Conservation (phyloP, 345 rosid genomes). For the Dimocarpus longan region DNA sequence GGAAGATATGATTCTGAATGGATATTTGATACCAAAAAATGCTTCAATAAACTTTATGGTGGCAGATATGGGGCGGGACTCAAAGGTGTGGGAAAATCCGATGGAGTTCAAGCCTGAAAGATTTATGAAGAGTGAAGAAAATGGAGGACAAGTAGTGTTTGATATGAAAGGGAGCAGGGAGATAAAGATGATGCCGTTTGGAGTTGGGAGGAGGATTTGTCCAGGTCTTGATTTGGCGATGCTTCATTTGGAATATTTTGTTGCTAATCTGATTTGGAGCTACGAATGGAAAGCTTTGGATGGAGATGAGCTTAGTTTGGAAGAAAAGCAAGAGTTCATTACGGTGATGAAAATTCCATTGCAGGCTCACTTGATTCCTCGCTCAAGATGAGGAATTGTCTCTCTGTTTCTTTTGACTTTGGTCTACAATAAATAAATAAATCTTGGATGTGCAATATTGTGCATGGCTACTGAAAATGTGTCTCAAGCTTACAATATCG, state of each 20-base stretch:
- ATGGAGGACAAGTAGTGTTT: neutral
- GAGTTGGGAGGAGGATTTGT: conserved; percentile 23
- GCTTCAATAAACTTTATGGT: conserved; percentile 6
- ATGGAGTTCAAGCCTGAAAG: conserved; percentile 17
- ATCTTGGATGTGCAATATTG: too few relatives aligned
- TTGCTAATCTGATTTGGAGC: neutral
- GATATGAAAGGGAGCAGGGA: conserved; percentile 15
- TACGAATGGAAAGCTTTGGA: conserved; percentile 12
- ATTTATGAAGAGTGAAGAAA: neutral
- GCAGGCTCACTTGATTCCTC: neutral
- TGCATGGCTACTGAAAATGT: too few relatives aligned
- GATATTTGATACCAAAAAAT: neutral
- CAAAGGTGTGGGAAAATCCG: conserved; percentile 15
- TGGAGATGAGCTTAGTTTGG: conserved; percentile 9
- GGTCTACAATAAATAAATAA: too few relatives aligned
- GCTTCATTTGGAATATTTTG: conserved; percentile 23
- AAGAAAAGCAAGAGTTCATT: conserved; percentile 10
- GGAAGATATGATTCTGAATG: neutral
- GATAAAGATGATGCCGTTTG: conserved; percentile 26
- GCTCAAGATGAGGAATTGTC: neutral
- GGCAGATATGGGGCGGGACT: conserved; percentile 5
- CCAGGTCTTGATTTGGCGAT: conserved; percentile 10
- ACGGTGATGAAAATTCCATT: conserved; percentile 5
- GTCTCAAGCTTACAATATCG: too few relatives aligned
- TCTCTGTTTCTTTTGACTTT: too few relatives aligned